Evolutionary conservation across 2,329 filamentous ascomycete genomes (phyloP), one percentile per base, ranked within the genome.

Genomic region (Geosmithia morbida): DNA sequence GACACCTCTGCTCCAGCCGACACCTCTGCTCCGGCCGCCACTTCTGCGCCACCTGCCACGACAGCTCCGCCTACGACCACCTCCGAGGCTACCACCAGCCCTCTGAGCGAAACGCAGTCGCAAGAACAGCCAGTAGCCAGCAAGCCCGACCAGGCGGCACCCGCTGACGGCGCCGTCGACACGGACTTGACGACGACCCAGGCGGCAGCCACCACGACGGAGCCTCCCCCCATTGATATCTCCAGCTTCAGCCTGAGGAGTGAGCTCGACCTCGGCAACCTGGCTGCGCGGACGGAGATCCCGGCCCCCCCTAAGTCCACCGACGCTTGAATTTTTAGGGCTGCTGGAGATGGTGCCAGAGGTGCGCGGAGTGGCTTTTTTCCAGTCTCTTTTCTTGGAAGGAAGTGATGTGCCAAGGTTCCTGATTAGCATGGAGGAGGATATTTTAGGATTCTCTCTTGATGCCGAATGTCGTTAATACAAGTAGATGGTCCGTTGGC

Each of bases 181-280:
- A 50, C 48, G n/a, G 47, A 52, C 7, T 47, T 45, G n/a, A 42
- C 50, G 16, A 52, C 48, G 5, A 49, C 51, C 2, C 52, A 51
- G 3, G 52, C 56, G 7, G 58, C 55, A 1, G 48, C 51, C 33
- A 26, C 22, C 4, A 26, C 22, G 22, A 26, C 22, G 4, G 22
- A 26, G 22, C 22, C 22, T 26, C 50, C 50, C 14, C 57, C 56
- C 1, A 62, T 70, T 48, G 59, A 70, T 50, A 49, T 70, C 8
- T 65, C 60, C 30, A 66, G 64, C 8, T 48, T 71, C 49, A 61
- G 57, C 7, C 57, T 74, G 44, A 66, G 59, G 53, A 72, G 65
- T 48, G 56, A 61, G 43, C 56, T 74, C 41, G 60, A 67, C 45
- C 57, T 74, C 11, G 71, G 70, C 53, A 20, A 44, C 44, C 40